phyloP scores from a whole-genome alignment of 257 asterid species.

The Solanum stenotomum region DNA sequence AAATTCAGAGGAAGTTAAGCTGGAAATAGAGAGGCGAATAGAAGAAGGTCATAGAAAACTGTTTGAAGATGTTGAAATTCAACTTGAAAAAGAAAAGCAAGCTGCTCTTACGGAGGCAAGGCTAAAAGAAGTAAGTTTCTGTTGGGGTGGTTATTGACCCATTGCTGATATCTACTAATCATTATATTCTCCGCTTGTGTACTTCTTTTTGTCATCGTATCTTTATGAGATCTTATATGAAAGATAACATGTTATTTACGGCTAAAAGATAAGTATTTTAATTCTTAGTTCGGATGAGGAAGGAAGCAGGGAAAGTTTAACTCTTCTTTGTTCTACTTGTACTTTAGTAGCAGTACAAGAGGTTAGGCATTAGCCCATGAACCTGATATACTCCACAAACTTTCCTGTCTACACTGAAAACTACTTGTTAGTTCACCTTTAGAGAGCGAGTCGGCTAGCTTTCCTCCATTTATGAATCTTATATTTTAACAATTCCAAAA shows the following conservation, averaged over 20 bases:
- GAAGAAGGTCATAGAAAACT: conserved; percentile 62
- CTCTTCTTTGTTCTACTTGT: background rate
- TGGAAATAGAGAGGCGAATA: conserved; percentile 55
- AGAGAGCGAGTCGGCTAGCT: background rate
- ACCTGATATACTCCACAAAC: background rate
- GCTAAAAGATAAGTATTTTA: background rate
- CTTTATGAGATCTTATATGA: background rate
- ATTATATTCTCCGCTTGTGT: background rate
- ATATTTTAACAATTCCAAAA: background rate
- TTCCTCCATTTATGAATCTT: background rate
- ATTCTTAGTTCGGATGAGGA: background rate
- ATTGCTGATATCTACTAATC: background rate
- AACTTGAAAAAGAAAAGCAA: conserved; percentile 74
- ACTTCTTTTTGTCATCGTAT: background rate
- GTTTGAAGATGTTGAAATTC: conserved; percentile 62
- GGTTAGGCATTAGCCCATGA: background rate
- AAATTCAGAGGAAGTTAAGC: conserved; percentile 59
- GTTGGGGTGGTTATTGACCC: background rate
- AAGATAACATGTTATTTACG: background rate
- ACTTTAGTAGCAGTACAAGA: background rate
- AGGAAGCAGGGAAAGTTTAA: background rate
- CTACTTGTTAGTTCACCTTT: background rate
- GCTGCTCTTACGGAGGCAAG: conserved; percentile 79
- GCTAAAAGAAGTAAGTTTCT: conserved; percentile 67
- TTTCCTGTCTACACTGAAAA: background rate